Base-by-base conservation (phyloP, 2,329 filamentous ascomycete species). In the Harringtonia aguacate region DNA sequence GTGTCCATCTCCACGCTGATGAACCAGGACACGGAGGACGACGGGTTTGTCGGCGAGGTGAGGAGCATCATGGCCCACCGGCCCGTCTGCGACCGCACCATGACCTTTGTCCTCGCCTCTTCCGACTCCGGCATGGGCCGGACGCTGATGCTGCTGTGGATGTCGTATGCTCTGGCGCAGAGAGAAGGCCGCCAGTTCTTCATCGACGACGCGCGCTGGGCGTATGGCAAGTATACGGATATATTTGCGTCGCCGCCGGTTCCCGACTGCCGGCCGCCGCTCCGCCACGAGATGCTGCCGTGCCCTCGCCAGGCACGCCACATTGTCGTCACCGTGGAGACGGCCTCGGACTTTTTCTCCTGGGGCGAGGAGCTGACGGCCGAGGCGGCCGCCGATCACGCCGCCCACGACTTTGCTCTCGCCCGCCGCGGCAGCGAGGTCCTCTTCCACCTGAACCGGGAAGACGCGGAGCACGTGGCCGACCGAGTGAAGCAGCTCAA, bases 151-250 rank as follows among this genome's bases (percentile, higher is more conserved):
- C 74, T 81, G 56, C 58, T 94, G 45, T 95, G 87, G 86, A 82
- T 83, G 54, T 81, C 86, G 22, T 94, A 92, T 57, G 85, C 85
- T 4, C 64, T 94, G 43, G 86, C 87, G 3, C 70, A 81, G 56
- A 74, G 79, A 47, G 84, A 94, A 58, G 76, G 75, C 14, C 71
- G 86, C 21, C 70, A 78, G 1, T 94, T 94, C 61, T 94, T 94
- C 64, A 69, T 94, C 49, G 86, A 94, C 54, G 87, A 94, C 61
- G 78, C 82, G 8, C 73, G 81, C 51, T 94, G 88, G 81, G 80
- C 83, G 2, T 92, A 92, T 54, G 87, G 87, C 10, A 70, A 72
- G 41, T 94, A 86, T 56, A 72, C 72, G 1, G 72, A 77, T 41
- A 86, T 85, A 54, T 94, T 94, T 61, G 65, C 75, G 37, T 64